Evolutionary conservation across 768 basidiomycete genomes (phyloP).

Genomic region (Russula olivacea): DNA sequence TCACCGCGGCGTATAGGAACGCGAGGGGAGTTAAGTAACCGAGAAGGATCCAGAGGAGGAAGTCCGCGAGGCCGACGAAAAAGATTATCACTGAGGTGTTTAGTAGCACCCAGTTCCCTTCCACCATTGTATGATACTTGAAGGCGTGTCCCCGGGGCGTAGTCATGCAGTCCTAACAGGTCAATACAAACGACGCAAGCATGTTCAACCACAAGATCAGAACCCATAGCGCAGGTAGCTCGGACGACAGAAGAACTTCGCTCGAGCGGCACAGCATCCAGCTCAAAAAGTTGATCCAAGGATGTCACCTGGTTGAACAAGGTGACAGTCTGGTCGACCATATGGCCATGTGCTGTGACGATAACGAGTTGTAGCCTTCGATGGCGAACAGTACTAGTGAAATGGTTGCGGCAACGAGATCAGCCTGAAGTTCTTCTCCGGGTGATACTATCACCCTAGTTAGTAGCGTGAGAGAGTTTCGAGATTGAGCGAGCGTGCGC

Average conservation of each 20-base stretch:
- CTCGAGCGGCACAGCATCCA: not conserved
- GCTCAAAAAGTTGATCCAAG: no score
- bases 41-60: not conserved
- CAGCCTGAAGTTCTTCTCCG: no score
- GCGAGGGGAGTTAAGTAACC: not conserved
- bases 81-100: not conserved
- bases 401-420: not conserved
- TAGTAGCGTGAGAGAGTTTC: no score
- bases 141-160: not conserved
- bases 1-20: not conserved
- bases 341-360: not conserved
- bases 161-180: not conserved
- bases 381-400: not conserved
- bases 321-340: not conserved
- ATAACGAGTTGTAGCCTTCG: not conserved
- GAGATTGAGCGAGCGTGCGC: no score
- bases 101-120: not conserved
- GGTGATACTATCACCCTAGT: no score
- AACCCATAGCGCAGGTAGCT: not conserved
- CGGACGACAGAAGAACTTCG: not conserved
- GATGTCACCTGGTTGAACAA: not conserved
- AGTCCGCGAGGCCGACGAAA: conserved; percentile 5
- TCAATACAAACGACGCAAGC: not conserved
- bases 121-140: not conserved
- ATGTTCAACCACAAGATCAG: conserved; percentile 1